Evolutionary conservation across 179 eudicot species (phyloP), one percentile per base, ranked within the genome.

Genomic region (Beta corolliflora): DNA sequence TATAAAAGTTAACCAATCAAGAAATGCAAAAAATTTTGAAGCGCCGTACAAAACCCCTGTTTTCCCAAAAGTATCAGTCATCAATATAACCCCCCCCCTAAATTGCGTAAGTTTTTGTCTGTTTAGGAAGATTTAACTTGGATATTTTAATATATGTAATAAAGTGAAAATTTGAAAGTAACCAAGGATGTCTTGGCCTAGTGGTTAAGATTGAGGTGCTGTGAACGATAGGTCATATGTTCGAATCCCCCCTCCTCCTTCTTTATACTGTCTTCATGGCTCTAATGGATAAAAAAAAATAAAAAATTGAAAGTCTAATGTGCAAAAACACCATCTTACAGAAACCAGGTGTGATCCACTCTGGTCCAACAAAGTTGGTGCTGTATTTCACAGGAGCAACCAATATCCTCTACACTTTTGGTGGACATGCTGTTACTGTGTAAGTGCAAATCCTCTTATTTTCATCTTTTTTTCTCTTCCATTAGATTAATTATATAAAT

Each of bases 361-460:
- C 85, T 50, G 90, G 87, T 76, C 90, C 90, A 61, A 84, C 80
- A 60, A 82, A 86, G 81, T n/a, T 80, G 73, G 87, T 82, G 78
- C 87, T 88, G 7, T 88, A 88, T 75, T 88, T 88, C 84, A 86
- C 89, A 41, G 90, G 90, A 84, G 88, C 90, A 41, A 86, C 89
- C 80, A 88, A 88, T 74, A 88, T 88, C 63, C 87, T 88, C 75
- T 88, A 88, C 84, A 88, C 90, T 84, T 88, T 88, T 80, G 90
- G 90, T 53, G 90, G 90, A 14, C 90, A 88, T 83, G 89, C 88
- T 71, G 90, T 86, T 19, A 86, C 88, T 61, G 90, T 88, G 90
- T 88, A 84, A 88, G 90, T 79, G 46, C 71, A 74, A 74, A 50
- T 58, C 81, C 41, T 66, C 46, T 59, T 5, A 6, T 71, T 1